phyloP scores from a whole-genome alignment of 495 filamentous ascomycete species.

The Lepidopterella palustris region DNA sequence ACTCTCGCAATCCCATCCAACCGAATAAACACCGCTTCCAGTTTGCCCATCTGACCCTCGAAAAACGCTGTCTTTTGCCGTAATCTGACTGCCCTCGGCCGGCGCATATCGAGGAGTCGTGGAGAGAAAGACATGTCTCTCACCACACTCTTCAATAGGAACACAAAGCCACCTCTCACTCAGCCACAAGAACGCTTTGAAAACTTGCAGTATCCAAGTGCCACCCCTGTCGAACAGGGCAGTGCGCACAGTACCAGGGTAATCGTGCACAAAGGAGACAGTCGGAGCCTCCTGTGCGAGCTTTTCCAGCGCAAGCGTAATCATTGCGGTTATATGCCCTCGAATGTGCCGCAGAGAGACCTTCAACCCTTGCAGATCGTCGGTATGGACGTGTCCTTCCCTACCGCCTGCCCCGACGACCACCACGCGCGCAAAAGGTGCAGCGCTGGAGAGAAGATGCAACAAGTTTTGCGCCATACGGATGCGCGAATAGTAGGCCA shows the following conservation, averaged over 20 bases:
- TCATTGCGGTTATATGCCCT: slow-evolving; percentile 45
- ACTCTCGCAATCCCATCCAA: slow-evolving; percentile 12
- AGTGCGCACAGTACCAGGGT: slow-evolving; percentile 46
- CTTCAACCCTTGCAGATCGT: slow-evolving; percentile 42
- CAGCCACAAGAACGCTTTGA: slow-evolving; percentile 10
- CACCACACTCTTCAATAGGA: slow-evolving; percentile 43
- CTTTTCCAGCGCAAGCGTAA: slow-evolving; percentile 46
- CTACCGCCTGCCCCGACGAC: slow-evolving; percentile 46
- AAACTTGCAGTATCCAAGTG: neutral
- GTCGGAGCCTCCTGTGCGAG: slow-evolving; percentile 43
- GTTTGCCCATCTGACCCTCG: slow-evolving; percentile 3
- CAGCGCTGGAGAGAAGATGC: slow-evolving; percentile 42
- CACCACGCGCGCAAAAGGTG: slow-evolving; percentile 46
- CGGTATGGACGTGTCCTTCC: slow-evolving; percentile 46
- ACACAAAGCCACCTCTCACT: slow-evolving; percentile 33
- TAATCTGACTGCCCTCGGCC: neutral
- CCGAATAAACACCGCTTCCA: slow-evolving; percentile 14
- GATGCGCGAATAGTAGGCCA: slow-evolving; percentile 26
- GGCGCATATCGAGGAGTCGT: slow-evolving; percentile 8
- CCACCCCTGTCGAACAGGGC: slow-evolving; percentile 36
- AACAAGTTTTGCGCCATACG: slow-evolving; percentile 50
- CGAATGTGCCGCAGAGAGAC: slow-evolving; percentile 31
- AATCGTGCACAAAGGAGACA: slow-evolving; percentile 54
- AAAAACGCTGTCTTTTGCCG: neutral
- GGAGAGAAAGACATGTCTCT: slow-evolving; percentile 48